Evolutionary conservation across 2,329 filamentous ascomycete genomes (phyloP).

Genomic region (Clonostachys solani): DNA sequence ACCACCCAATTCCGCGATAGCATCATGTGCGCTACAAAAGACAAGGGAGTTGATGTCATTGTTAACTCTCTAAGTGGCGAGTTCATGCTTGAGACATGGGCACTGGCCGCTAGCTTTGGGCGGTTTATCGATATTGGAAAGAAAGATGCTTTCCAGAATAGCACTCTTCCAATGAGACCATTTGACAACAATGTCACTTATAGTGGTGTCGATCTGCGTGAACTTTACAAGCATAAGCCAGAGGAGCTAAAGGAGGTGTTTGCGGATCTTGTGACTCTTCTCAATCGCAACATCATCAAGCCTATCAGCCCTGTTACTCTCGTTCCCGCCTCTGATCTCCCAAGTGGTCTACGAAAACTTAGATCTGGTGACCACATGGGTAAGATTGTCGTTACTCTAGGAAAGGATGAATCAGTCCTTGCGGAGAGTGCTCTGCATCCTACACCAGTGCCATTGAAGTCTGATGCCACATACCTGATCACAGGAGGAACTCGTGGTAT

Average conservation of each 20-base stretch:
- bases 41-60: conserved; percentile 22
- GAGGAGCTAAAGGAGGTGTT: conserved; percentile 2
- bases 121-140: conserved; percentile 29
- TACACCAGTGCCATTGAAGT: neutral
- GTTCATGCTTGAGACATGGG: conserved; percentile 22
- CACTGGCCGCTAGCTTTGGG: conserved; percentile 21
- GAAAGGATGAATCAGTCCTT: conserved; percentile 3
- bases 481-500: conserved; percentile 13
- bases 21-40: conserved; percentile 14
- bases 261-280: conserved; percentile 1
- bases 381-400: conserved; percentile 8
- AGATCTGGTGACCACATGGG: conserved; percentile 10
- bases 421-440: neutral
- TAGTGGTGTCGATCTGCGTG: conserved; percentile 6
- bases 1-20: conserved; percentile 16
- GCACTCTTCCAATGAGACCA: conserved; percentile 21
- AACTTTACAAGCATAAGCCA: neutral
- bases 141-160: conserved; percentile 23
- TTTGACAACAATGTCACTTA: conserved; percentile 21
- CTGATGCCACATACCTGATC: conserved; percentile 11
- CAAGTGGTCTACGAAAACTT: conserved; percentile 8
- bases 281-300: neutral
- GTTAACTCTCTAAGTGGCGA: conserved; percentile 21
- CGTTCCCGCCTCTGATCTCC: conserved; percentile 6
- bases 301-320: conserved; percentile 5